These are phyloP conservation scores for Alnus glutinosa DNA, from an alignment of 306 rosid genomes.

Conservation along the genomic window DNA sequence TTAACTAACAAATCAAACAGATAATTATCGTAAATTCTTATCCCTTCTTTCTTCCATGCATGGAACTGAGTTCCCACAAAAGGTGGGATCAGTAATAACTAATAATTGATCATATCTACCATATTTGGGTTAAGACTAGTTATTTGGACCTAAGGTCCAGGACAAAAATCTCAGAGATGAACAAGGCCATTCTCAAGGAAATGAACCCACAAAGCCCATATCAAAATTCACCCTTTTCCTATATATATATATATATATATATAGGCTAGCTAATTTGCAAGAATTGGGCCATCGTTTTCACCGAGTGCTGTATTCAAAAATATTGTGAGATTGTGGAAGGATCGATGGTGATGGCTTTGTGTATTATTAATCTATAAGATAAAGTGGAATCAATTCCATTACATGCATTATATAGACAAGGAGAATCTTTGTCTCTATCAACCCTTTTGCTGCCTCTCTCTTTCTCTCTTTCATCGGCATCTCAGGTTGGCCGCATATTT, in stretches of 20 bases:
- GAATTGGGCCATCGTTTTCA: too few species aligned
- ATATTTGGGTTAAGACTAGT: not conserved
- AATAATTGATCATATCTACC: too few species aligned
- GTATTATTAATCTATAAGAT: slow-evolving; percentile 6
- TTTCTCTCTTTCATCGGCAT: not conserved
- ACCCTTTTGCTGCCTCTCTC: slow-evolving; percentile 4
- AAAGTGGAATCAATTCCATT: slow-evolving; percentile 39
- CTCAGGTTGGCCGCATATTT: slow-evolving; percentile 4
- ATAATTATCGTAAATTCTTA: too few species aligned
- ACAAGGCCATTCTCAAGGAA: not conserved
- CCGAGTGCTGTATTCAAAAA: too few species aligned
- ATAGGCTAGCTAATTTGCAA: too few species aligned
- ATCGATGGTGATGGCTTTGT: not conserved
- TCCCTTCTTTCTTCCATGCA: not conserved
- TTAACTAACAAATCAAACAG: too few species aligned
- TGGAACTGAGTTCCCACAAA: not conserved
- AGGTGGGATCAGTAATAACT: too few species aligned
- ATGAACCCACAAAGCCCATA: not conserved
- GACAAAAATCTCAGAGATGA: not conserved
- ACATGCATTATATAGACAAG: slow-evolving; percentile 17
- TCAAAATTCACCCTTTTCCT: not conserved
- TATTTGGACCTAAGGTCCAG: not conserved
- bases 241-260: too few species aligned
- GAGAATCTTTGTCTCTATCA: slow-evolving; percentile 27
- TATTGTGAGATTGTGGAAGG: not conserved